Percentiles rank a stretch among this genome's conserved stretches.
Evolutionary conservation across 352 stramenopile genomes (phyloP).

Genomic region (Globisporangium canariense): DNA sequence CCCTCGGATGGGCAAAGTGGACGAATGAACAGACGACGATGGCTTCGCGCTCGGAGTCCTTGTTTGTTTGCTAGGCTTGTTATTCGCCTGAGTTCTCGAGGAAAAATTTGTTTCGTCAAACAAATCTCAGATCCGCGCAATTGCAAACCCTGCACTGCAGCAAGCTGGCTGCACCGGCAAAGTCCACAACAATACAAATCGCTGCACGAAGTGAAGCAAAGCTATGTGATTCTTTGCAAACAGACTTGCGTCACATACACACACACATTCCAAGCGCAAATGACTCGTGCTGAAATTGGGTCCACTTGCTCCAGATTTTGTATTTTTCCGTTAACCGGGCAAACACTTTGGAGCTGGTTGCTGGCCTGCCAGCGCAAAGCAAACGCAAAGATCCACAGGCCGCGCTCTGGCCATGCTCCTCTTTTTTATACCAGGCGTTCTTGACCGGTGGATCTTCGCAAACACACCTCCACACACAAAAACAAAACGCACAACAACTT

Average conservation of each 20-base stretch:
- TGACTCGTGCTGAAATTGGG: neutral
- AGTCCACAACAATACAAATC: neutral
- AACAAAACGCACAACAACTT: neutral
- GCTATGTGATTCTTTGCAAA: neutral
- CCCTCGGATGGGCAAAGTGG: neutral
- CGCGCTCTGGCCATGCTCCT: neutral
- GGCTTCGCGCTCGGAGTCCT: neutral
- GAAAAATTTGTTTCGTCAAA: too few relatives aligned
- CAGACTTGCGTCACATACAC: too few relatives aligned
- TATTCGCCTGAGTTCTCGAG: too few relatives aligned
- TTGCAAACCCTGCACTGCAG: too few relatives aligned
- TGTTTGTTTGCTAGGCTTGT: neutral
- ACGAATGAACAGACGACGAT: neutral
- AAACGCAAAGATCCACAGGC: too few relatives aligned
- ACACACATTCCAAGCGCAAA: neutral
- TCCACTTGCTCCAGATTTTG: neutral
- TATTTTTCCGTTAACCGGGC: too few relatives aligned
- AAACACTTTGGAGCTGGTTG: too few relatives aligned
- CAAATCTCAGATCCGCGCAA: too few relatives aligned
- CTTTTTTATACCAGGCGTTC: neutral
- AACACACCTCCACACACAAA: neutral
- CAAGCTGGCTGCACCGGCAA: too few relatives aligned
- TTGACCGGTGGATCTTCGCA: conserved; percentile 2
- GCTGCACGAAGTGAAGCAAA: neutral
- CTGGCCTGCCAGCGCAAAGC: too few relatives aligned